Base-by-base conservation (phyloP, 75 land plant genomes). In the Ceratopteris richardii region DNA sequence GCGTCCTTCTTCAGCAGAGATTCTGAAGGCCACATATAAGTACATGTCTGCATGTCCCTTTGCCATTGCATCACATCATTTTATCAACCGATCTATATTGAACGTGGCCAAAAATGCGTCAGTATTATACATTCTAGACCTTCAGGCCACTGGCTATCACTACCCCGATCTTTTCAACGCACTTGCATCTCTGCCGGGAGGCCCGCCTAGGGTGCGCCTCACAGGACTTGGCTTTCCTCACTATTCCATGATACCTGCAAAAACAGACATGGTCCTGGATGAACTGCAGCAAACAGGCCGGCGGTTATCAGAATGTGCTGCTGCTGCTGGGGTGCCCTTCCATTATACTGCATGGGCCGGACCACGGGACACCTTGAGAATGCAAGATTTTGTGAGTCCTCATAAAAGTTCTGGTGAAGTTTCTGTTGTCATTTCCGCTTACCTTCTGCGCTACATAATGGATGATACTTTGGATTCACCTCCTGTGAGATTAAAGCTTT, bases 221-320 rank as follows among this genome's bases (percentile, higher is more conserved):
- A 88, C 94, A 50, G 94, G 91, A 21, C 82, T 88, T 44, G 94
- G 86, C 56, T 57, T 69, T 28, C 87, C 94, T 16, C 77, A 60
- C 52, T 87, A 90, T 24, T 87, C 87, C 14, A 78, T 75, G 31
- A 72, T 79, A 14, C 86, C 94, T 13, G 66, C 79, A n/a, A 75
- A 77, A 51, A 58, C 75, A 51, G n/a, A n/a, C n/a, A n/a, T n/a
- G n/a, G n/a, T n/a, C n/a, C n/a, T n/a, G n/a, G n/a, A n/a, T n/a
- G n/a, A n/a, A n/a, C 46, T 88, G 28, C 79, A 88, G 43, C 84
- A 80, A 29, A 87, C 86, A 1, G 92, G 90, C 25, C 65, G 70
- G 9, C 46, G 82, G 0, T 55, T 90, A 20, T 58, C 66, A 31
- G 75, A 70, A 39, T 83, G 77, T 56, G 83, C 82, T 14, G 47